phyloP scores from a whole-genome alignment of 1,139 yeast species.

The Diutina rugosa region DNA sequence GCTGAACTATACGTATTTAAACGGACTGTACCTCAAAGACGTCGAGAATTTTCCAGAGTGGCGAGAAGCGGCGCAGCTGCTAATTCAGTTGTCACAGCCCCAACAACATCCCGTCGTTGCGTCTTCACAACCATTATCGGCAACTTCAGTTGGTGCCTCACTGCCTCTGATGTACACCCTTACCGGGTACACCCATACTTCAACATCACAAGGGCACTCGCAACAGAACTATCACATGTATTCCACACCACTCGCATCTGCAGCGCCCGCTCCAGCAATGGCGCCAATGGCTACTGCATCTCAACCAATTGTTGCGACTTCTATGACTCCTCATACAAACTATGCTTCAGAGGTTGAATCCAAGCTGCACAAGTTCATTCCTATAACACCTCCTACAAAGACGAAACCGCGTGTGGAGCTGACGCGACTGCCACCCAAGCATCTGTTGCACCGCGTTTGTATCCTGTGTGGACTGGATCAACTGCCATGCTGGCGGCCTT shows the following conservation, averaged over 20 bases:
- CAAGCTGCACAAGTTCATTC: conserved; percentile 14
- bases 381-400: conserved; percentile 32
- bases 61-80: conserved; percentile 32
- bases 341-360: background rate
- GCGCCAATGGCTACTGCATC: background rate
- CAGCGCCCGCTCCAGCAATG: background rate
- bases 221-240: background rate
- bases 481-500: conserved; percentile 98
- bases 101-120: conserved; percentile 5
- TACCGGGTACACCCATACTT: background rate
- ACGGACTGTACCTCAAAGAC: conserved; percentile 31
- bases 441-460: conserved; percentile 41
- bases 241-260: background rate
- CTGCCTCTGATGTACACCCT: background rate
- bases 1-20: conserved; percentile 39
- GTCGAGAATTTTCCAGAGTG: conserved; percentile 36
- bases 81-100: conserved; percentile 22
- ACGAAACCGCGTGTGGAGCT: conserved; percentile 17
- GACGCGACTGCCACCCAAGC: conserved; percentile 24
- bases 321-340: background rate
- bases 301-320: background rate
- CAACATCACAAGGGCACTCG: background rate
- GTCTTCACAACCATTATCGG: background rate
- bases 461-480: conserved; percentile 86
- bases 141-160: background rate